These are phyloP conservation scores for Herpetomonas samuelpessoai DNA, from an alignment of 208 protist species.

Conservation along the genomic window DNA sequence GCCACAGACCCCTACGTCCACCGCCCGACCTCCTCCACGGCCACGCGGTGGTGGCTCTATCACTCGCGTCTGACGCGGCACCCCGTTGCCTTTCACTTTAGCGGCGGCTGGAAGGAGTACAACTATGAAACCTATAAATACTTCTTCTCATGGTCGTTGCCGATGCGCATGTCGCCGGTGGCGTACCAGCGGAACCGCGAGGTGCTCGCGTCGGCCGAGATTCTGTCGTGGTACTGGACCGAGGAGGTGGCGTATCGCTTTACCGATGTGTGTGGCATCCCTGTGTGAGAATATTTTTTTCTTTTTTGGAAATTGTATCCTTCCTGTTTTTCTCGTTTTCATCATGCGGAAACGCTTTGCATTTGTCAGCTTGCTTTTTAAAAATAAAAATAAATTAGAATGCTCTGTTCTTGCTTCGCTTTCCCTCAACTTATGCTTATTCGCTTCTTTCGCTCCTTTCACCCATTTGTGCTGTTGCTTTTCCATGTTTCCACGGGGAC, in stretches of 20 bases:
- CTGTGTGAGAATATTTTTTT: neutral
- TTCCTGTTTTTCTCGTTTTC: too few species aligned
- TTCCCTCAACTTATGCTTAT: too few species aligned
- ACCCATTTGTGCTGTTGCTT: too few species aligned
- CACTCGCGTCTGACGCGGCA: neutral
- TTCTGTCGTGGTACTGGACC: neutral
- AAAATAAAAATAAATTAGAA: too few species aligned
- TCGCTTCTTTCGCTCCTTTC: too few species aligned
- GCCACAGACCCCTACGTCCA: neutral
- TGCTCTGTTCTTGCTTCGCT: too few species aligned
- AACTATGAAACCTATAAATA: slow-evolving; percentile 2
- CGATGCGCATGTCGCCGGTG: neutral
- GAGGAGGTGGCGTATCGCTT: slow-evolving; percentile 5
- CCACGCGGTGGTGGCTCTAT: neutral
- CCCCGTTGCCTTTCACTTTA: slow-evolving; percentile 9
- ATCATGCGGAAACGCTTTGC: too few species aligned
- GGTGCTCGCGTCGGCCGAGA: neutral
- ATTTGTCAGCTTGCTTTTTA: too few species aligned
- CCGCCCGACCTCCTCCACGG: neutral
- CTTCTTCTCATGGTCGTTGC: slow-evolving; percentile 5
- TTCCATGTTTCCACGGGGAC: too few species aligned
- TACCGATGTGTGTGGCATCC: neutral
- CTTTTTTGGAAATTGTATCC: too few species aligned
- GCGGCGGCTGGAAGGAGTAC: slow-evolving; percentile 11
- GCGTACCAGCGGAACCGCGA: neutral